Evolutionary conservation across 1,284 basidiomycete genomes (phyloP).

Genomic region (Sporisorium scitamineum): DNA sequence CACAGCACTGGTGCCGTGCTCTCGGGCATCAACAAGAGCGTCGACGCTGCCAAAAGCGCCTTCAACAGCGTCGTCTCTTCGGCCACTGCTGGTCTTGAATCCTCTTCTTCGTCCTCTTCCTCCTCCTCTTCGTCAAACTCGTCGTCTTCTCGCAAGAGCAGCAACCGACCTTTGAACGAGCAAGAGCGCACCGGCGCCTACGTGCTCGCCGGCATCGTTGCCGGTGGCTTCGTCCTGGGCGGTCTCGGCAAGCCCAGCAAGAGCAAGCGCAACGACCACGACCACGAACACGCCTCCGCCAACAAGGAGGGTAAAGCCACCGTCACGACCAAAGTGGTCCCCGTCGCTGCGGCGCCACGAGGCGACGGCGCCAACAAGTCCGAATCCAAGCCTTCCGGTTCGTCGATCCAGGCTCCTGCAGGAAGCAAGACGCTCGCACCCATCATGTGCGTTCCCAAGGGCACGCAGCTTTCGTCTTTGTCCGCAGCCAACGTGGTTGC

Average conservation of each 20-base stretch:
- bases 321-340: constrained; percentile 13
- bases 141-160: constrained; percentile 29
- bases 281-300: constrained; percentile 11
- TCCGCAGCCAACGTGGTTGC: constrained; percentile 1
- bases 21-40: constrained; percentile 28
- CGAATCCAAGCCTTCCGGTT: constrained; percentile 27
- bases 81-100: constrained; percentile 18
- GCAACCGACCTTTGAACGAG: constrained; percentile 72
- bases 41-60: constrained; percentile 35
- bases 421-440: constrained; percentile 43
- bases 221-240: constrained; percentile 74
- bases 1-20: constrained; percentile 15
- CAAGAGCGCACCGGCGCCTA: constrained; percentile 75
- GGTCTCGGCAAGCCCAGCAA: constrained; percentile 69
- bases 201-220: constrained; percentile 74
- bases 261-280: constrained; percentile 31
- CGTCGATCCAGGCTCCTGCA: constrained; percentile 28
- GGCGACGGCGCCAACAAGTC: constrained; percentile 25
- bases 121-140: constrained; percentile 31
- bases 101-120: constrained; percentile 24
- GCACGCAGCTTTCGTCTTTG: constrained; percentile 23
- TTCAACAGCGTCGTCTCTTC: constrained; percentile 34
- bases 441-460: constrained; percentile 52
- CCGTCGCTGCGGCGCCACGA: constrained; percentile 29
- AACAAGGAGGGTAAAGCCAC: constrained; percentile 7